Percentiles rank a stretch among this genome's conserved stretches.
These are phyloP conservation scores for Ascodesmis nigricans DNA, from an alignment of 495 filamentous ascomycete species.

Conservation along the genomic window DNA sequence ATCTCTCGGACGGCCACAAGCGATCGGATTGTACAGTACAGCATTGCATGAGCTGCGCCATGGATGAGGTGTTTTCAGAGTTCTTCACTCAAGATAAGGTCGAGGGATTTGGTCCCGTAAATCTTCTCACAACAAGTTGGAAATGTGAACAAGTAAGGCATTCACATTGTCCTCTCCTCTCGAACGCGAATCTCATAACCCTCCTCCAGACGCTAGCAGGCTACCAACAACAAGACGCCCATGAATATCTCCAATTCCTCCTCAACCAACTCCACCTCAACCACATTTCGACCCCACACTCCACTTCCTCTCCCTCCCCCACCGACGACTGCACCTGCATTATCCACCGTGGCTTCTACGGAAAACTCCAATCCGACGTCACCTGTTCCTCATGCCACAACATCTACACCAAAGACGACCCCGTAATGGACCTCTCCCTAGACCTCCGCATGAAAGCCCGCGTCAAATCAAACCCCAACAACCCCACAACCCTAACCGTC, in stretches of 20 bases:
- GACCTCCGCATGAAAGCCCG: constrained; percentile 40
- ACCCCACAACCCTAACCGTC: constrained; percentile 9
- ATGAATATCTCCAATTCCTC: constrained; percentile 86
- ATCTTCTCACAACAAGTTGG: constrained; percentile 62
- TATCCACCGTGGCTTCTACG: constrained; percentile 74
- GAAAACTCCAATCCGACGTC: constrained; percentile 63
- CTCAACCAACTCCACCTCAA: constrained; percentile 63
- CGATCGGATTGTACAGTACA: constrained; percentile 39
- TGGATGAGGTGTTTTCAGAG: constrained; percentile 79
- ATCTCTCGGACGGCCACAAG: constrained; percentile 64
- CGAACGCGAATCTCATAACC: not conserved
- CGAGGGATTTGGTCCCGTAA: constrained; percentile 63
- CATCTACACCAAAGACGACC: constrained; percentile 54
- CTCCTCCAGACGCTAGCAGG: constrained; percentile 47
- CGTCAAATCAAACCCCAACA: constrained; percentile 20
- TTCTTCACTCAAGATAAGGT: constrained; percentile 63
- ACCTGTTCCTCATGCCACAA: constrained; percentile 68
- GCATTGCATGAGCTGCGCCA: constrained; percentile 64
- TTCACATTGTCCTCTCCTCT: not conserved
- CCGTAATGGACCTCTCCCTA: constrained; percentile 67
- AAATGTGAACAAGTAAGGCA: constrained; percentile 36
- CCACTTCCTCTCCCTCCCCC: constrained; percentile 23
- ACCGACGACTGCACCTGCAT: constrained; percentile 49
- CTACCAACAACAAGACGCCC: constrained; percentile 84
- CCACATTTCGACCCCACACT: constrained; percentile 30